Conservation (phyloP, 192 early-diverging fungal species). For the Pilobolus umbonatus region DNA sequence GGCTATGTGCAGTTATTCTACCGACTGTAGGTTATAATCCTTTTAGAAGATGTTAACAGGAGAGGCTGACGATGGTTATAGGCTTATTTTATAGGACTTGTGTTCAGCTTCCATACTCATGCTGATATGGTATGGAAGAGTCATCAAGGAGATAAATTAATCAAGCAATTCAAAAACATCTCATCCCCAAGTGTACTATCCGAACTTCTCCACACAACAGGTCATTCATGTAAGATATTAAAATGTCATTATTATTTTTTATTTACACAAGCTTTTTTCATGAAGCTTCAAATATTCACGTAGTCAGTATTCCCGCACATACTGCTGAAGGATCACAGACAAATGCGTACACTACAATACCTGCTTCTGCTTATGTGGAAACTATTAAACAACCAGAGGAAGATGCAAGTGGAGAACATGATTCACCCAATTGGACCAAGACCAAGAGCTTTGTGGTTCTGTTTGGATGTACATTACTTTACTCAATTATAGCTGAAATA, state of each 20-base stretch:
- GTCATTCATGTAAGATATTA: no score
- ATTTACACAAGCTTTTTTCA: no score
- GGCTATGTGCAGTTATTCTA: conserved; percentile 74
- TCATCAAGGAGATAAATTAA: conserved; percentile 14
- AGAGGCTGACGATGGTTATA: no score
- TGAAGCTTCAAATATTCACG: no score
- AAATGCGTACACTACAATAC: no score
- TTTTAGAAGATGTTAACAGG: neutral
- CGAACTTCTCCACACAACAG: neutral
- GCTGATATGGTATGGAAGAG: conserved; percentile 70
- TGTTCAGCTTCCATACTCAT: conserved; percentile 92
- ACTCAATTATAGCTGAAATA: conserved; percentile 89
- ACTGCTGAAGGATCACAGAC: no score
- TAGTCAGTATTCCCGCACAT: no score
- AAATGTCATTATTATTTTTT: no score
- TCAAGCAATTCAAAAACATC: neutral
- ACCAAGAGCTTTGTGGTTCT: conserved; percentile 73
- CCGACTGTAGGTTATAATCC: conserved; percentile 41
- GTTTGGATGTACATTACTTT: conserved; percentile 76
- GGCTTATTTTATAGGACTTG: conserved; percentile 85
- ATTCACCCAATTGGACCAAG: conserved; percentile 90
- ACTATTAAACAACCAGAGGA: conserved; percentile 58
- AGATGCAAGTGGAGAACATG: conserved; percentile 71
- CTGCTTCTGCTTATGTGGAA: no score
- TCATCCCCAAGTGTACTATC: neutral